Evolutionary conservation across 768 basidiomycete genomes (phyloP).

Genomic region (Lentinula sp.): DNA sequence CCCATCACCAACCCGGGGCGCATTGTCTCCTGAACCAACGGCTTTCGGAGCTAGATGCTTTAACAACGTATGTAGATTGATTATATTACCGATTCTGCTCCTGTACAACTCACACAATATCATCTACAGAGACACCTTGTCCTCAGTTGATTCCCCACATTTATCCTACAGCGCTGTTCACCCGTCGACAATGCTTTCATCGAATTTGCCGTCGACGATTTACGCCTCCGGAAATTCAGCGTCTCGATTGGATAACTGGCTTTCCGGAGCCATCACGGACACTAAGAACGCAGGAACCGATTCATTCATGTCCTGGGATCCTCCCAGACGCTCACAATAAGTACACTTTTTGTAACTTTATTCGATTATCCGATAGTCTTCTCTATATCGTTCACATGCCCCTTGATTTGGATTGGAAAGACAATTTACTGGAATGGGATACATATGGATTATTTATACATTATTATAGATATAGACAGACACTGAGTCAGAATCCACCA

Average conservation of each 20-base stretch:
- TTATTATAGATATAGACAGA: neutral
- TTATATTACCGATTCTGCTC: neutral
- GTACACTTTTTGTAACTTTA: neutral
- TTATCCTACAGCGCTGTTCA: neutral
- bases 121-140: slow-evolving; percentile 30
- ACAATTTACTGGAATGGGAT: no score
- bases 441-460: neutral
- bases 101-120: slow-evolving; percentile 7
- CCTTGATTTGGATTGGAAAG: no score
- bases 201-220: neutral
- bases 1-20: slow-evolving; percentile 24
- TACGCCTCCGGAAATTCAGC: slow-evolving; percentile 15
- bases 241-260: slow-evolving; percentile 11
- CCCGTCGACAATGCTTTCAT: neutral
- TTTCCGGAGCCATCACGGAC: slow-evolving; percentile 15
- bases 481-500: neutral
- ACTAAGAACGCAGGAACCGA: slow-evolving; percentile 40
- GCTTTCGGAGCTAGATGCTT: slow-evolving; percentile 43
- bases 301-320: slow-evolving; percentile 60
- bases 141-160: neutral
- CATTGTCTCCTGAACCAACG: slow-evolving; percentile 34
- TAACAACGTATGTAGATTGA: slow-evolving; percentile 39
- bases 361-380: neutral
- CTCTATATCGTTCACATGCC: no score
- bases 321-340: slow-evolving; percentile 23